Base-by-base conservation (phyloP, 495 filamentous ascomycete species). In the Penicillium ucsense region DNA sequence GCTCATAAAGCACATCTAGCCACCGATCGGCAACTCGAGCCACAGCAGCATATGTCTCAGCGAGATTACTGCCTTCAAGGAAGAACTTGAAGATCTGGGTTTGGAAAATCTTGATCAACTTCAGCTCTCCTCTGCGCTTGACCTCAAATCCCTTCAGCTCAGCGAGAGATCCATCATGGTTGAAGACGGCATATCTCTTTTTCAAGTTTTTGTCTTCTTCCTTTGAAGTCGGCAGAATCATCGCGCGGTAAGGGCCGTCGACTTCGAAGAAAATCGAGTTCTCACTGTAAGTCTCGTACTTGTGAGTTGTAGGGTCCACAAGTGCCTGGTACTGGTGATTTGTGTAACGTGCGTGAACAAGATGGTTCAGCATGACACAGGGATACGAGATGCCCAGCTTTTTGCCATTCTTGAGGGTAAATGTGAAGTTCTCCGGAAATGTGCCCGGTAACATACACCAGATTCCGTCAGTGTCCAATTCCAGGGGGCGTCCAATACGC, bases 201-300 rank as follows among this genome's bases (percentile, higher is more conserved):
- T 99, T 99, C 77, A 99, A 74, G 64, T 99, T 99, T 73, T 95
- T 97, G 69, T 96, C 88, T 65, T 96, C 92, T 63, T 99, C 92
- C 59, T 98, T 96, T 0, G 89, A 95, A 3, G 92, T 96, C 29
- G 92, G 92, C 38, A 99, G 66, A 41, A 99, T 85, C 92, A 99
- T 99, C 51, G 92, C 92, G 64, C 77, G 83, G 71, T 99, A 99
- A 0, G 92, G 92, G 4, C 92, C 92, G 58, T 99, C 92, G 30
- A 99, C 92, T 65, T 99, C 92, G 66, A 99, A 99, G 71, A 99
- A 97, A 60, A 99, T 99, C 28, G 90, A 88, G 66, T 99, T 99
- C 56, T 99, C 92, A 63, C 90, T 96, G 57, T 91, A 83, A 0
- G 90, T 97, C 57, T 94, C 84, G 59, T 99, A 99, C 56, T 80